Evolutionary conservation across 306 rosid species (phyloP), one percentile per base, ranked within the genome.

Genomic region (Gastrolobium villosum): DNA sequence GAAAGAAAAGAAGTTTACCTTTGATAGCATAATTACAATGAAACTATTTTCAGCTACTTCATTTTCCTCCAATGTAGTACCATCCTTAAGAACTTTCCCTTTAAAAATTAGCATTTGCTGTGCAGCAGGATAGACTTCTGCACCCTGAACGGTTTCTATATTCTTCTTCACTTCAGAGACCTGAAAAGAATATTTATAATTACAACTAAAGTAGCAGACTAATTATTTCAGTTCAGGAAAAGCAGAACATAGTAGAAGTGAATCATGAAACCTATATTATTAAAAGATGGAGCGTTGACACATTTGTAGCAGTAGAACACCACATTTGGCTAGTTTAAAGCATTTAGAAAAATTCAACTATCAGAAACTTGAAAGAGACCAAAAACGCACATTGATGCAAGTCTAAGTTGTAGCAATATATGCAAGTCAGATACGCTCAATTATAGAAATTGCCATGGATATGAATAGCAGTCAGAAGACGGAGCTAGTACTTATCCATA

Each of bases 101-200:
- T 95, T 98, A 77, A 92, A 88, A 48, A 95, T 95, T 36, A 95
- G 99, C 97, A 95, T 95, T 87, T 92, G 97, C 77, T 89, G 98
- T 0, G 89, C 52, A 40, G 99, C 93, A 77, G 99, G 99, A 77
- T 95, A 95, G 70, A 86, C 88, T 74, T 85, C 91, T 43, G 78
- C 80, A 72, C 97, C 98, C 80, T 91, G 97, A 40, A 80, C 82
- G 76, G 89, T 82, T 83, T 95, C 98, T 65, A 95, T 88, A 40
- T 67, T 81, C 77, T 87, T 91, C 89, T 95, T 95, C 88, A 95
- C 99, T 63, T 80, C 98, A 39, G 92, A 62, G 84, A 95, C 91
- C 99, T 95, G 86, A 6, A 68, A 70, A 81, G 46, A 57, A 74
- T 28, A 65, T 35, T 10, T 10, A 9, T 83, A 13, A 68, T 67